phyloP scores from a whole-genome alignment of 140 eudicot species.

The Ambrosia hybrid region DNA sequence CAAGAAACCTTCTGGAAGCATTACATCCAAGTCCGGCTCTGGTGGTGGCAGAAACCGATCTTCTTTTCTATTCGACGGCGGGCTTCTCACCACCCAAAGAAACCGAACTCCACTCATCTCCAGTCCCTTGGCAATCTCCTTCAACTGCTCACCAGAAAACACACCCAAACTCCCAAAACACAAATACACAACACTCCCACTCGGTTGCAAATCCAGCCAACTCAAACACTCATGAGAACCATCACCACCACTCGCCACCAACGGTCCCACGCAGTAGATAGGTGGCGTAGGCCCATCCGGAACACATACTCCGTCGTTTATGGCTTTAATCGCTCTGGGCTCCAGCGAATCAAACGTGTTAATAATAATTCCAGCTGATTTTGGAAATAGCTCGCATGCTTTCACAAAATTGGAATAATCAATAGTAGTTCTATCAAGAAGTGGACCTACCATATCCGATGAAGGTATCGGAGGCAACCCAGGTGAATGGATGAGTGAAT shows the following conservation, averaged over 20 bases:
- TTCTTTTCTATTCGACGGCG: conserved; percentile 27
- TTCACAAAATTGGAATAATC: conserved; percentile 48
- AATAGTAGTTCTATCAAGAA: conserved; percentile 27
- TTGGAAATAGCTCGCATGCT: conserved; percentile 20
- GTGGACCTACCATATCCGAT: conserved; percentile 27
- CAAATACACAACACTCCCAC: conserved; percentile 49
- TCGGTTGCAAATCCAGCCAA: conserved; percentile 64
- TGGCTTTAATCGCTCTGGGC: conserved; percentile 42
- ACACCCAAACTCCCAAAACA: conserved; percentile 62
- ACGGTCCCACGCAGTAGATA: conserved; percentile 51
- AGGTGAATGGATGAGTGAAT: conserved; percentile 35
- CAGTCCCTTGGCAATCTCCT: conserved; percentile 55
- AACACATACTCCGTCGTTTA: conserved; percentile 43
- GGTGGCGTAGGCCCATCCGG: conserved; percentile 52
- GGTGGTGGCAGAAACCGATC: conserved; percentile 30
- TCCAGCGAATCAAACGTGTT: conserved; percentile 61
- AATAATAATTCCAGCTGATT: conserved; percentile 47
- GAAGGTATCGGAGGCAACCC: conserved; percentile 58
- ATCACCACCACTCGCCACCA: conserved; percentile 28
- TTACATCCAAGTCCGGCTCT: conserved; percentile 45
- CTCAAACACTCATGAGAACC: conserved; percentile 38
- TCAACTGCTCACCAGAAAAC: conserved; percentile 45
- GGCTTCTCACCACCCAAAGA: conserved; percentile 53
- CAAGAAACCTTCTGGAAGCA: conserved; percentile 57
- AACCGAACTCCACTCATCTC: conserved; percentile 60